Evolutionary conservation across 176 grass and related monocot genomes (phyloP), one percentile per base, ranked within the genome.

Genomic region (Avena atlantica): DNA sequence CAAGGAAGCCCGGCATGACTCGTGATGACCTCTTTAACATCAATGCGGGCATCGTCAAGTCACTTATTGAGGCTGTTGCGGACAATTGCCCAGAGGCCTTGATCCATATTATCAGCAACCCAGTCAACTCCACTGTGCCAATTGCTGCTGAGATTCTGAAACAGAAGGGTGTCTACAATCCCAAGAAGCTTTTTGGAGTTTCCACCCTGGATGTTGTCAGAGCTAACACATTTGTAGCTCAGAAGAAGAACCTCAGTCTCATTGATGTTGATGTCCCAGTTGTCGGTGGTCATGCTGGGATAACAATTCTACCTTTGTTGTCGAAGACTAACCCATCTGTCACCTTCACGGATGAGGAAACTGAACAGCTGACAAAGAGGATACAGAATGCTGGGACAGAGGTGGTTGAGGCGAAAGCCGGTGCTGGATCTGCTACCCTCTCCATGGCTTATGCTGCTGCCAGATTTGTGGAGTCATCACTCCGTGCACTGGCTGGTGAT

Each of bases 11-110:
- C 8, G 94, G 94, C 56, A 97, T 94, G 94, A 97, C 92, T 44
- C 94, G 94, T 52, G 94, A 97, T 88, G 94, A 97, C 59, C 88
- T 94, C 25, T 97, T 97, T 74, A 97, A 92, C 80, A 97, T 97
- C 71, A 97, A 94, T 3, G 94, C 90, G 0, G 75, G 84, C 74
- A 97, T 97, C 8, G 94, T 97, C 76, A 94, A 97, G 86, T 65
- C 92, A 2, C 89, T 97, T 78, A 84, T 97, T 36, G 90, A 97
- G 80, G 94, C 92, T 85, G 92, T 97, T 58, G 92, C 90, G 0
- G 94, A 97, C 72, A 94, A 94, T 24, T 93, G 92, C 80, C 92
- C 94, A 6, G 86, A 92, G 11, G 92, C 92, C 8, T 92, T 97
- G 24, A 90, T 97, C 65, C 92, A 97, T 63, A 97, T 97, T 40